These are phyloP conservation scores for Ramaria sp. DNA, from an alignment of 768 basidiomycete genomes.

Conservation along the genomic window DNA sequence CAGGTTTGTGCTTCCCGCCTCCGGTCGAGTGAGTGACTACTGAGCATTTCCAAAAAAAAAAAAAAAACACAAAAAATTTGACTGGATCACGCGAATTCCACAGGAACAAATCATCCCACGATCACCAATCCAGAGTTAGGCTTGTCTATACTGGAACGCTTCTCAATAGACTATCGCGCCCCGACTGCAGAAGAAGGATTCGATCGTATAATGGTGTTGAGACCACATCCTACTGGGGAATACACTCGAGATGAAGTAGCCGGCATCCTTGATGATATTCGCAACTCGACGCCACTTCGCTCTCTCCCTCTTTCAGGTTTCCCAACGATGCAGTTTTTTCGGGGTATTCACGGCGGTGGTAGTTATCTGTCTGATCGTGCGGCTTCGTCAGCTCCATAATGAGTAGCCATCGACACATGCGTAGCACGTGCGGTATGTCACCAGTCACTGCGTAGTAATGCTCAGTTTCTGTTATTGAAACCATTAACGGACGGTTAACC, in stretches of 20 bases:
- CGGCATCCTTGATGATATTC: slow-evolving; percentile 9
- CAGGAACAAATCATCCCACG: slow-evolving; percentile 69
- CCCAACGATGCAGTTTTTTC: slow-evolving; percentile 3
- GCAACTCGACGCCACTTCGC: neutral
- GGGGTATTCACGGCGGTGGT: neutral
- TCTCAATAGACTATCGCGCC: slow-evolving; percentile 46
- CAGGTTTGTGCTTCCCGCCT: slow-evolving; percentile 6
- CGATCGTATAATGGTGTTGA: slow-evolving; percentile 34
- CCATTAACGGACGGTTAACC: too few species aligned
- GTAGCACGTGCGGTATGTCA: too few species aligned
- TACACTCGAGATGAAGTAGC: slow-evolving; percentile 14
- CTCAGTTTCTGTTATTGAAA: too few species aligned
- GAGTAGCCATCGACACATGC: too few species aligned
- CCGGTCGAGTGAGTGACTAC: neutral
- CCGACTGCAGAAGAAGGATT: slow-evolving; percentile 55
- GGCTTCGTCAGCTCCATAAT: neutral
- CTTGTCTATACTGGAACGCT: slow-evolving; percentile 49
- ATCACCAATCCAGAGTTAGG: slow-evolving; percentile 53
- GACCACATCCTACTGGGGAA: slow-evolving; percentile 10
- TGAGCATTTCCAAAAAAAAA: too few species aligned
- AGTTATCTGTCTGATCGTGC: neutral
- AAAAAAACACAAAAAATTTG: too few species aligned
- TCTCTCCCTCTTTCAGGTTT: neutral
- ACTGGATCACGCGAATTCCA: neutral
- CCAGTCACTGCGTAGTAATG: too few species aligned